These are phyloP conservation scores for Gossypium raimondii DNA, from an alignment of 345 rosid genomes.

Conservation along the genomic window DNA sequence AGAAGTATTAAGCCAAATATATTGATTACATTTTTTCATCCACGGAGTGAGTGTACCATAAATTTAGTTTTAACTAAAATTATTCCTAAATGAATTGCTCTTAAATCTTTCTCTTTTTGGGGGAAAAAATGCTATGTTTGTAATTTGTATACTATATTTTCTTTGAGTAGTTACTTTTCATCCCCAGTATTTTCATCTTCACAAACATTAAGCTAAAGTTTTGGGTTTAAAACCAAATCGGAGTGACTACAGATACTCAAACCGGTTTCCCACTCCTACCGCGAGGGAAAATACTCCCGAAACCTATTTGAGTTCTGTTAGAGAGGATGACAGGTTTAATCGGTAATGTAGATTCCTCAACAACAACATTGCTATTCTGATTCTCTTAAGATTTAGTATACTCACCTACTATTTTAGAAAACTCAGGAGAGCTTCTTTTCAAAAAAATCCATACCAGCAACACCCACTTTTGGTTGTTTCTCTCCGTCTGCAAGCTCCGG, in stretches of 20 bases:
- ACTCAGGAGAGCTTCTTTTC: not conserved
- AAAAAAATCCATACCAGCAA: constrained; percentile 14
- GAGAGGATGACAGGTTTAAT: constrained; percentile 8
- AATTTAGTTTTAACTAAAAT: too few relatives aligned
- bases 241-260: not conserved
- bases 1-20: too few relatives aligned
- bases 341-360: not conserved
- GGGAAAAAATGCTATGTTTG: not conserved
- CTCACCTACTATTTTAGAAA: constrained; percentile 12
- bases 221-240: not conserved
- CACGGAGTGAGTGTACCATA: too few relatives aligned
- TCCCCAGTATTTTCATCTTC: not conserved
- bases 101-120: too few relatives aligned
- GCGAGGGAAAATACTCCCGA: constrained; percentile 23
- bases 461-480: constrained; percentile 11
- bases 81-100: too few relatives aligned
- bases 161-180: not conserved
- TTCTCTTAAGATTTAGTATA: constrained; percentile 3
- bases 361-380: not conserved
- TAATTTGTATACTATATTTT: not conserved
- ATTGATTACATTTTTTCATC: too few relatives aligned
- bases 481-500: constrained; percentile 19
- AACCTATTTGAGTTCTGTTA: constrained; percentile 24
- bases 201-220: not conserved
- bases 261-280: constrained; percentile 18